Conservation (phyloP, 805 yeast species). For the Cyberlindnera veronae region DNA sequence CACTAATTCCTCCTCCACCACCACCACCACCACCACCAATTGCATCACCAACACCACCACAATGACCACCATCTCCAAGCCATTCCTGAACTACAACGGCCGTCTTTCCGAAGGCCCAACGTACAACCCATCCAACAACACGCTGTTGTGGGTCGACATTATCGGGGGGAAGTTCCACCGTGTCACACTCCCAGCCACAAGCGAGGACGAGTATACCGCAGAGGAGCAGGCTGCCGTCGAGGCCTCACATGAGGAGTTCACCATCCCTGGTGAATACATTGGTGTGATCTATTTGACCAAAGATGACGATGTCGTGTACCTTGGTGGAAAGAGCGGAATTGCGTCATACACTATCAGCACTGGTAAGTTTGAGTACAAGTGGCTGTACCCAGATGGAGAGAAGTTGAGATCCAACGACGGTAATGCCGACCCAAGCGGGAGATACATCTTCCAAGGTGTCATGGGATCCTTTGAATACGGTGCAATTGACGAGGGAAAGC, state of each 20-base stretch:
- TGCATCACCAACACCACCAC: not conserved
- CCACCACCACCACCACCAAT: not conserved
- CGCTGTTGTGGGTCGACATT: conserved; percentile 43
- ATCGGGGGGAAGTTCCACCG: conserved; percentile 35
- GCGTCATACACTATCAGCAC: conserved; percentile 48
- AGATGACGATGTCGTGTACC: conserved; percentile 45
- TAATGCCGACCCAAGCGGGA: conserved; percentile 69
- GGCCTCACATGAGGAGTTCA: conserved; percentile 37
- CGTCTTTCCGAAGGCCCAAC: conserved; percentile 66
- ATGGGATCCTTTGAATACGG: conserved; percentile 58
- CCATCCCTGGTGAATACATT: conserved; percentile 41
- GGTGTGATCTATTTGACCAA: conserved; percentile 73
- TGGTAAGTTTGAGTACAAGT: conserved; percentile 34
- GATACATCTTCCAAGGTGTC: conserved; percentile 69
- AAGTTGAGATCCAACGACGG: conserved; percentile 78
- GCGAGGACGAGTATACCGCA: conserved; percentile 26
- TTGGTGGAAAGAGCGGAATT: conserved; percentile 66
- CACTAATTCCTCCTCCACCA: not conserved
- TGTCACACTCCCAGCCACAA: conserved; percentile 23
- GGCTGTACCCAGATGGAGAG: conserved; percentile 32
- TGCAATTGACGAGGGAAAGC: conserved; percentile 46
- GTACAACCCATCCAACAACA: conserved; percentile 52
- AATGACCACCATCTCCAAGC: conserved; percentile 1
- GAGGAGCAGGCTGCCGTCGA: conserved; percentile 23
- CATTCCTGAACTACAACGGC: conserved; percentile 23